Evolutionary conservation across 306 rosid genomes (phyloP), one percentile per base, ranked within the genome.

Genomic region (Trifolium subterraneum): DNA sequence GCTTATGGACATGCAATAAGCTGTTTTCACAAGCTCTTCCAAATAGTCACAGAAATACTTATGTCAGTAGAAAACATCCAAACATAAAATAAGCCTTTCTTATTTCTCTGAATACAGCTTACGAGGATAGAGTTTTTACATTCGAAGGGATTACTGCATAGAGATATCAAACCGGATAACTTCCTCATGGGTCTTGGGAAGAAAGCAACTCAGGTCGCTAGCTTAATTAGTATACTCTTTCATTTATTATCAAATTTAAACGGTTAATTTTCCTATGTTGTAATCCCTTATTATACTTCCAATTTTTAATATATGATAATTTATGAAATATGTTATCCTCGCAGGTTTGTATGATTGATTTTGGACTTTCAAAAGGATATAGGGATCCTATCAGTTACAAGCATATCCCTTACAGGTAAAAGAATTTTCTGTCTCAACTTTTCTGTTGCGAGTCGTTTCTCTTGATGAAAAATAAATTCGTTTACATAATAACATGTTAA

Each of bases 101-200:
- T 55, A 11, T 79, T 80, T 52, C 16, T 39, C 35, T 50, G 50
- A 36, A 35, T 56, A 61, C 75, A 87, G 91, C 88, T 89, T 66
- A 66, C 82, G 1, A 81, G 91, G 75, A 82, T 87, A 72, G 91
- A 89, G 55, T 83, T 83, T 73, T 58, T 89, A 61, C 91, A 89
- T 78, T 85, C 94, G 19, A 87, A 83, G 78, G 89, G 89, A 36
- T 87, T 83, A 78, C 75, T 94, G 89, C 98, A 94, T 18, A 89
- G 98, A 87, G 98, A 94, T 67, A 90, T 94, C 66, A 94, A 94
- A 75, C 96, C 96, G 1, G 98, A 94, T 87, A 91, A 94, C 83
- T 91, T 91, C 79, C 96, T 94, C 54, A 91, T 91, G 97, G 97
- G 98, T 61, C 95, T 94, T 67, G 96, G 97, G 50, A 92, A 90